Evolutionary conservation across 2,329 filamentous ascomycete genomes (phyloP).

Genomic region (Paraphaeosphaeria sporulosa): DNA sequence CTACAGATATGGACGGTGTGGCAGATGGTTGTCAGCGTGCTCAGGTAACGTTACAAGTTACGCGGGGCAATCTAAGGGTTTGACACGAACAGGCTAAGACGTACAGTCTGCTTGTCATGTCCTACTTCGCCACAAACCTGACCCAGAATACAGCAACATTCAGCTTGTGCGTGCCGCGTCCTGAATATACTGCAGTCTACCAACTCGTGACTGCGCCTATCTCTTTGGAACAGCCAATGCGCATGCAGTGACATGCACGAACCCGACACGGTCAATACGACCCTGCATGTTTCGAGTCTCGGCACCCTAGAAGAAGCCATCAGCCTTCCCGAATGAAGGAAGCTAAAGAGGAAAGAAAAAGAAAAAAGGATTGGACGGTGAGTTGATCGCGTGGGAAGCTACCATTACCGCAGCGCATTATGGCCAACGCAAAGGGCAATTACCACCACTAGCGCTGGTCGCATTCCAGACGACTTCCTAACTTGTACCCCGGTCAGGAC

Average conservation of each 20-base stretch:
- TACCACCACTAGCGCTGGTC: not conserved
- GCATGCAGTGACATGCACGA: not conserved
- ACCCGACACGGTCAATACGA: not conserved
- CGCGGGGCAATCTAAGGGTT: not conserved
- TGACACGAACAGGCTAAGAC: not conserved
- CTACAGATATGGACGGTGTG: not conserved
- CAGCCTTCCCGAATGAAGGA: not conserved
- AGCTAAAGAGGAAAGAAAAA: no score
- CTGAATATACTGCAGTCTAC: not conserved
- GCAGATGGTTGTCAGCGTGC: not conserved
- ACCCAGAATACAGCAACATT: not conserved
- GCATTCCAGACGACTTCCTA: not conserved
- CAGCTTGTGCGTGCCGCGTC: not conserved
- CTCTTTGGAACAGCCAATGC: not conserved
- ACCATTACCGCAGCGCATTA: constrained; percentile 5
- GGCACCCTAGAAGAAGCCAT: not conserved
- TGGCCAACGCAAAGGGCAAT: not conserved
- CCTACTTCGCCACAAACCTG: not conserved
- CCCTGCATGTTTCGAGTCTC: not conserved
- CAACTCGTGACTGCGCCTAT: not conserved
- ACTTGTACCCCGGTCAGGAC: not conserved
- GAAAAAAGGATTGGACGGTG: no score
- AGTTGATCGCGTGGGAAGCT: not conserved
- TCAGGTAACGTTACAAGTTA: not conserved
- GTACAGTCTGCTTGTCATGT: not conserved